A percentile compares a stretch with the other conserved stretches of the same genome.
These are phyloP conservation scores for Drechslerella dactyloides DNA, from an alignment of 2,329 filamentous ascomycete species.

Conservation along the genomic window DNA sequence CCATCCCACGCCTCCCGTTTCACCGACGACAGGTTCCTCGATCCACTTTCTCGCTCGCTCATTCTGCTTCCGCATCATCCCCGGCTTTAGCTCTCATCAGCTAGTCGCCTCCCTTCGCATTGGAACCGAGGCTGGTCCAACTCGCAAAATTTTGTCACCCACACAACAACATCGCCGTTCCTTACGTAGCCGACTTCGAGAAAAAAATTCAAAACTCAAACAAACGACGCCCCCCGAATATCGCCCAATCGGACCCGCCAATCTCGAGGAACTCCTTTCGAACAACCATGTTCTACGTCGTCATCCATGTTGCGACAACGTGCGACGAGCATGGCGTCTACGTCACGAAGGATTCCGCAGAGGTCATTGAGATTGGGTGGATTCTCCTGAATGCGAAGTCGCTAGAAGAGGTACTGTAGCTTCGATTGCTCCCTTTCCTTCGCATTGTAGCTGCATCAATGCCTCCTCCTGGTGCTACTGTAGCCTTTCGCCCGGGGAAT, in stretches of 20 bases:
- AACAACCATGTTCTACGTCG: constrained; percentile 85
- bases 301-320: constrained; percentile 97
- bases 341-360: constrained; percentile 97
- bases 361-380: constrained; percentile 99
- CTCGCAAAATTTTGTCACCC: constrained; percentile 39
- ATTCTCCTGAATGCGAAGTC: constrained; percentile 90
- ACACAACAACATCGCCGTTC: constrained; percentile 37
- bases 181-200: constrained; percentile 58
- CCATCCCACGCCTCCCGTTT: constrained; percentile 17
- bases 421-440: constrained; percentile 34
- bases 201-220: constrained; percentile 21
- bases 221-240: constrained; percentile 17
- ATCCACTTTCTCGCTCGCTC: constrained; percentile 41
- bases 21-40: constrained; percentile 35
- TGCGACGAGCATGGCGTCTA: constrained; percentile 99
- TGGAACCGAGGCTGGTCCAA: constrained; percentile 14
- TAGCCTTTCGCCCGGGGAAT: constrained; percentile 44
- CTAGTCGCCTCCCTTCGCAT: constrained; percentile 6
- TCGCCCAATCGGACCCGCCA: constrained; percentile 57
- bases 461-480: constrained; percentile 17
- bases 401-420: constrained; percentile 79
- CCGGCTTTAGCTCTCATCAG: neutral
- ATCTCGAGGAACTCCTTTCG: constrained; percentile 60
- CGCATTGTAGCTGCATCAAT: constrained; percentile 7
- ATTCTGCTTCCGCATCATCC: constrained; percentile 12